phyloP scores from a whole-genome alignment of 176 grass and related monocot genomes.

The Typha latifolia region DNA sequence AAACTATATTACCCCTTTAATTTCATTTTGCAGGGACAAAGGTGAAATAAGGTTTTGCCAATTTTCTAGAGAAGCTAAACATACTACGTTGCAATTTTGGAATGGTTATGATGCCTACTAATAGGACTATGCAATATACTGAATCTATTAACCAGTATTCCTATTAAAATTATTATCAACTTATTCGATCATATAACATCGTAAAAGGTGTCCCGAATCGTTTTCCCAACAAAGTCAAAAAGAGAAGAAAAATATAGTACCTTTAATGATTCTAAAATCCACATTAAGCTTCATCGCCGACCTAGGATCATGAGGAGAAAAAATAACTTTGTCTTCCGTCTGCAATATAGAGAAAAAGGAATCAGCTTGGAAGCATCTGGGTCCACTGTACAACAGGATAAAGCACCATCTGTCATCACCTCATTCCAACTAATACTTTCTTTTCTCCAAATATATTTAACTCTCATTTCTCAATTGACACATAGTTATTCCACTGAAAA shows the following conservation, averaged over 20 bases:
- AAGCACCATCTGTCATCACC: not conserved
- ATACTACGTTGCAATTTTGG: too few relatives aligned
- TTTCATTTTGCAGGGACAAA: too few relatives aligned
- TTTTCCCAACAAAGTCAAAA: too few relatives aligned
- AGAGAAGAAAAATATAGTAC: conserved; percentile 20
- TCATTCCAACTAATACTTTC: not conserved
- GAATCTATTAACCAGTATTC: too few relatives aligned
- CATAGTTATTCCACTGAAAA: not conserved
- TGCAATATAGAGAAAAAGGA: conserved; percentile 29
- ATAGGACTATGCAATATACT: too few relatives aligned
- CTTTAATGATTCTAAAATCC: conserved; percentile 81
- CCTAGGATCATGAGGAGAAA: conserved; percentile 65
- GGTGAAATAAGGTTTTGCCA: too few relatives aligned
- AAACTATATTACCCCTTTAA: too few relatives aligned
- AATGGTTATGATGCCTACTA: too few relatives aligned
- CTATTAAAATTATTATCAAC: not conserved
- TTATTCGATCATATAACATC: not conserved
- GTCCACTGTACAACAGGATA: not conserved
- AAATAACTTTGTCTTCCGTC: conserved; percentile 65
- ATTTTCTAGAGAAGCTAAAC: too few relatives aligned
- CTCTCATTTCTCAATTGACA: not conserved
- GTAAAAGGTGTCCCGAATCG: not conserved
- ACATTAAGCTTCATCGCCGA: conserved; percentile 86
- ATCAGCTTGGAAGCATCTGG: conserved; percentile 7
- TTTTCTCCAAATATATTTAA: not conserved